A percentile compares a stretch with the other conserved stretches of the same genome.
Evolutionary conservation across 169 alveolate genomes (phyloP).

Genomic region (Perkinsus marinus): DNA sequence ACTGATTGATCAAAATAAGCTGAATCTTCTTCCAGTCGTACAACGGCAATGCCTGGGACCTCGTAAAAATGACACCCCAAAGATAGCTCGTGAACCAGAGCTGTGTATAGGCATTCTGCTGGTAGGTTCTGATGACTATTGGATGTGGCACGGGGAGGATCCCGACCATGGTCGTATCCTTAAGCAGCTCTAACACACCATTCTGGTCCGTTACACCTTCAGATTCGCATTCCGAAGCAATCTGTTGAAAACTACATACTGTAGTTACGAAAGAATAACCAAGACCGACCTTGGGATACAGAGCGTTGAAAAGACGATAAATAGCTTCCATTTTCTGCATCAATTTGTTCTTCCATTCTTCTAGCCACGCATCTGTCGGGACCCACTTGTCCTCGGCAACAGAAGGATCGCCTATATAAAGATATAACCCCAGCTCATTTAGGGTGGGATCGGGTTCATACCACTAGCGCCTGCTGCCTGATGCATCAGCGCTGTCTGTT

Average conservation of each 20-base stretch:
- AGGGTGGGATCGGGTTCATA: neutral
- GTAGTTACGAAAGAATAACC: neutral
- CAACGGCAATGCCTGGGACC: neutral
- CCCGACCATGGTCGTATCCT: constrained; percentile 17
- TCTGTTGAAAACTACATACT: neutral
- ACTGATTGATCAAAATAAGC: neutral
- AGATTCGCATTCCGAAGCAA: neutral
- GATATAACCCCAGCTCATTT: no score
- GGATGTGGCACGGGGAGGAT: constrained; percentile 18
- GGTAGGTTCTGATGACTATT: constrained; percentile 8
- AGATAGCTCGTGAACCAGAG: constrained; percentile 12
- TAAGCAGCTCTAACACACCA: neutral
- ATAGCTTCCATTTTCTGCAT: constrained; percentile 3
- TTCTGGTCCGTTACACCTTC: constrained; percentile 2
- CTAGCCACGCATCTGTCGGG: constrained; percentile 8
- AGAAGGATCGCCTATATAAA: neutral
- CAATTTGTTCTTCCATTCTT: constrained; percentile 4
- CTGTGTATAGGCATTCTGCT: constrained; percentile 10
- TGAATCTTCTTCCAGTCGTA: neutral
- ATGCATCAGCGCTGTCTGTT: neutral
- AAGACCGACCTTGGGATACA: constrained; percentile 5
- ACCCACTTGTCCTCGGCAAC: constrained; percentile 1
- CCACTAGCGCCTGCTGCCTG: neutral
- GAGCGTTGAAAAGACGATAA: neutral
- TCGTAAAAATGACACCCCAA: constrained; percentile 6